Evolutionary conservation across 2,329 filamentous ascomycete species (phyloP), one percentile per base, ranked within the genome.

Genomic region (Mycosphaerella sp.): DNA sequence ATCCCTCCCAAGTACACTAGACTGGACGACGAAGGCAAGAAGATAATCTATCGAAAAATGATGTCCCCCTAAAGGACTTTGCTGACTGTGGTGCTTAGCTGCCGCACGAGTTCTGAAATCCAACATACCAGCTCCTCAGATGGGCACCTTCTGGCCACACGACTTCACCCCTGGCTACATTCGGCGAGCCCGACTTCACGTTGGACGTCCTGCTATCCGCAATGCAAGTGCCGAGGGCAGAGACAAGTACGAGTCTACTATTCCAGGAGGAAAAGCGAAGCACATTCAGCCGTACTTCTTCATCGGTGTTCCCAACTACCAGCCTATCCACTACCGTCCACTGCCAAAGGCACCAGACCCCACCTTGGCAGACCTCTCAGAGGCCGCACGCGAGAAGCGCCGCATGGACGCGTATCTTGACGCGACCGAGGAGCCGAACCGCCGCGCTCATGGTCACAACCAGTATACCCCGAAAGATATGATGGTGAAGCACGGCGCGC

Each of bases 1-100:
- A 60, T 66, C 48, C 68, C 68, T 6, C 71, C 70, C 1, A 63
- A 59, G 14, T 67, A 67, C 41, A 66, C 70, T n/a, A 66, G 69
- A 34, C 66, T 73, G 1, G 71, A 74, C 51, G 71, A 74, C 43
- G 54, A 56, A 13, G 30, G 30, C 13, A 34, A 34, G 30, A 4
- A 34, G 30, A 34, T 12, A 8, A 12, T n/a, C 21, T 6, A 25
- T 6, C 21, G 21, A 6, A 3, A 1, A 10, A 12, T 34, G 30
- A 12, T 34, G 9, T 34, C 30, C 30, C 10, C 21, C 4, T 34
- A n/a, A 34, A n/a, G 10, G 1, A 34, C 10, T 5, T 34, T 34
- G 13, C 30, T 34, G 30, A 34, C 30, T 13, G 6, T 34, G 10
- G 10, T n/a, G 6, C 6, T 25, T 34, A 34, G 66, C 70, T 2